phyloP scores from a whole-genome alignment of 2,329 filamentous ascomycete species.

The Cytospora paraplurivora region DNA sequence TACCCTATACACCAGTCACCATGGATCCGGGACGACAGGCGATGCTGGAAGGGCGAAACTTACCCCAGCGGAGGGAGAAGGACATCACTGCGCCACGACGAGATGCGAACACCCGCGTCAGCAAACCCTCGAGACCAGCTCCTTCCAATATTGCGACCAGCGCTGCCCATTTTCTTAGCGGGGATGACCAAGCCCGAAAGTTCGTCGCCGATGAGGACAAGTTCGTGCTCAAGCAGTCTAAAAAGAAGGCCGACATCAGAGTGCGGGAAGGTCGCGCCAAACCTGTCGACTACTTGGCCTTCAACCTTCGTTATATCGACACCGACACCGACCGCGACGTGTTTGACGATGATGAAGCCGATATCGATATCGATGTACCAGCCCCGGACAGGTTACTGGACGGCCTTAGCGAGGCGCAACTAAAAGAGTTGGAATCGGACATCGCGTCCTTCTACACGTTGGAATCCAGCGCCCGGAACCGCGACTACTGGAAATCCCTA shows the following conservation, averaged over 20 bases:
- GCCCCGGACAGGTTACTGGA: constrained; percentile 82
- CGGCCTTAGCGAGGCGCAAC: constrained; percentile 64
- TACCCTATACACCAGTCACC: constrained; percentile 16
- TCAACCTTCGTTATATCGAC: constrained; percentile 87
- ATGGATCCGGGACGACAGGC: constrained; percentile 60
- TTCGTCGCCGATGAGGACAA: constrained; percentile 95
- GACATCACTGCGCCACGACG: constrained; percentile 58
- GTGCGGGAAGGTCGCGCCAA: constrained; percentile 89
- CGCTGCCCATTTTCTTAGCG: constrained; percentile 57
- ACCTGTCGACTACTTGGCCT: constrained; percentile 90
- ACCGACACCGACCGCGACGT: constrained; percentile 76
- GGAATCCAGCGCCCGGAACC: constrained; percentile 75
- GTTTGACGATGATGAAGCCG: constrained; percentile 81
- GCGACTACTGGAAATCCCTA: constrained; percentile 92
- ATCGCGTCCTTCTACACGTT: constrained; percentile 79
- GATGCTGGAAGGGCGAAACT: constrained; percentile 54
- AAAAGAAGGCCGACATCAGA: constrained; percentile 95
- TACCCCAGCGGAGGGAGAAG: constrained; percentile 40
- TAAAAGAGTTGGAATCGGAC: constrained; percentile 78
- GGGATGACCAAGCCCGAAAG: constrained; percentile 75
- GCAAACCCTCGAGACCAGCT: constrained; percentile 49
- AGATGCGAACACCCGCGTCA: constrained; percentile 58
- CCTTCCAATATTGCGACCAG: constrained; percentile 36
- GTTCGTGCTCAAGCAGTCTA: constrained; percentile 94
- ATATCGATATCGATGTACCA: constrained; percentile 73